phyloP scores from a whole-genome alignment of 768 basidiomycete species.

The Lyophyllum atratum region DNA sequence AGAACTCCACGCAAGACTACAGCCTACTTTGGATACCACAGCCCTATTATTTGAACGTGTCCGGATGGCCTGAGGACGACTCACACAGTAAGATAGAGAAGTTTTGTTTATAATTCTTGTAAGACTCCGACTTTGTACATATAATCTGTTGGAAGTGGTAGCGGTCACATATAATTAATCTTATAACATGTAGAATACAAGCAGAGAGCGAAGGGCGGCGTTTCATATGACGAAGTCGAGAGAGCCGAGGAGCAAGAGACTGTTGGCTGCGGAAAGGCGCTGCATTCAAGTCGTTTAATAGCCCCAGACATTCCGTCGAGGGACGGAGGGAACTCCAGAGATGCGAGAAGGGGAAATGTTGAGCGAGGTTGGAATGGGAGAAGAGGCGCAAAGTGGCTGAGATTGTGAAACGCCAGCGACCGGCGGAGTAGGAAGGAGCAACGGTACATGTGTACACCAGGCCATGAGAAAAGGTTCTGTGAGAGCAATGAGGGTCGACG shows the following conservation, averaged over 20 bases:
- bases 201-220: neutral
- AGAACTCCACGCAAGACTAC: neutral
- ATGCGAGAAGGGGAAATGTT: neutral
- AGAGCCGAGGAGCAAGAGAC: neutral
- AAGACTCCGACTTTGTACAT: neutral
- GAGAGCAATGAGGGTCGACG: conserved; percentile 42
- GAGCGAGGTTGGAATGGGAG: neutral
- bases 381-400: neutral
- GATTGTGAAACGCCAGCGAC: neutral
- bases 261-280: too few relatives aligned
- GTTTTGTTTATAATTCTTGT: neutral
- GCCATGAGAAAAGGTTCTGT: conserved; percentile 45
- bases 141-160: neutral
- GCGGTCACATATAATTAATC: neutral
- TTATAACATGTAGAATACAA: neutral
- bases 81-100: too few relatives aligned
- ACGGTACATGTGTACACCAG: conserved; percentile 28
- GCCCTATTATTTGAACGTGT: neutral
- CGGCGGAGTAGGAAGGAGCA: neutral
- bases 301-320: conserved; percentile 9
- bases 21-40: neutral
- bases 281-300: too few relatives aligned
- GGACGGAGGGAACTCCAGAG: neutral
- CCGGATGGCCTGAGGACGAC: neutral
- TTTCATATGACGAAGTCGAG: neutral